phyloP scores from a whole-genome alignment of 805 yeast genomes.

The Citeromyces matritensis region DNA sequence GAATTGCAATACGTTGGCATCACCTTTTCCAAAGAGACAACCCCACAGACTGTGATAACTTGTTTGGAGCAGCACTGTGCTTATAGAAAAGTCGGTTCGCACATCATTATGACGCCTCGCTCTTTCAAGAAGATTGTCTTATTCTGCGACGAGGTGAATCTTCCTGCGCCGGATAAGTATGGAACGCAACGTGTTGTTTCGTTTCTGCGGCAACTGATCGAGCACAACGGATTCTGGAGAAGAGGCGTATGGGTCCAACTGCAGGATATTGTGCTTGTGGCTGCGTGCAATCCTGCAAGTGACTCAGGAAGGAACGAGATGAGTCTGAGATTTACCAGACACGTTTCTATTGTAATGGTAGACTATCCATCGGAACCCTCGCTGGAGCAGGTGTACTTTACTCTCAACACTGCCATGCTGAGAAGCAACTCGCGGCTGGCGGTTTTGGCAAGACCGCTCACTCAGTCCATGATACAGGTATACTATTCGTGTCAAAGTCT shows the following conservation, averaged over 20 bases:
- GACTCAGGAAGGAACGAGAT: constrained; percentile 60
- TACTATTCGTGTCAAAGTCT: constrained; percentile 33
- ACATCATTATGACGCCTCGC: constrained; percentile 41
- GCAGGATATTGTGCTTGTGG: constrained; percentile 66
- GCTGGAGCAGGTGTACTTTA: constrained; percentile 46
- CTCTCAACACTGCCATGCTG: constrained; percentile 41
- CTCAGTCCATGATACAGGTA: constrained; percentile 52
- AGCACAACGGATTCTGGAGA: constrained; percentile 68
- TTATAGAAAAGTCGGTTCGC: constrained; percentile 35
- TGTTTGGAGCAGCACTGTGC: constrained; percentile 63
- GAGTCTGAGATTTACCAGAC: constrained; percentile 50
- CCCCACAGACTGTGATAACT: constrained; percentile 42
- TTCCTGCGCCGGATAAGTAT: constrained; percentile 57
- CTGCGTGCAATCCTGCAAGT: constrained; percentile 86
- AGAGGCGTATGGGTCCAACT: constrained; percentile 54
- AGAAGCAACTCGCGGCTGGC: constrained; percentile 44
- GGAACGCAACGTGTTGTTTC: constrained; percentile 64
- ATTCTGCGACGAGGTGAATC: constrained; percentile 85
- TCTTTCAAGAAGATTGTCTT: constrained; percentile 62
- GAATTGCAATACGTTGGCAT: constrained; percentile 47
- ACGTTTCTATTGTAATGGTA: constrained; percentile 49
- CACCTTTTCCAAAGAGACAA: constrained; percentile 74
- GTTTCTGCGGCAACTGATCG: constrained; percentile 62
- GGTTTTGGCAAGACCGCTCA: constrained; percentile 34
- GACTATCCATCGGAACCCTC: constrained; percentile 65